Conservation (phyloP, 306 rosid species). For the Calophaca sinica region DNA sequence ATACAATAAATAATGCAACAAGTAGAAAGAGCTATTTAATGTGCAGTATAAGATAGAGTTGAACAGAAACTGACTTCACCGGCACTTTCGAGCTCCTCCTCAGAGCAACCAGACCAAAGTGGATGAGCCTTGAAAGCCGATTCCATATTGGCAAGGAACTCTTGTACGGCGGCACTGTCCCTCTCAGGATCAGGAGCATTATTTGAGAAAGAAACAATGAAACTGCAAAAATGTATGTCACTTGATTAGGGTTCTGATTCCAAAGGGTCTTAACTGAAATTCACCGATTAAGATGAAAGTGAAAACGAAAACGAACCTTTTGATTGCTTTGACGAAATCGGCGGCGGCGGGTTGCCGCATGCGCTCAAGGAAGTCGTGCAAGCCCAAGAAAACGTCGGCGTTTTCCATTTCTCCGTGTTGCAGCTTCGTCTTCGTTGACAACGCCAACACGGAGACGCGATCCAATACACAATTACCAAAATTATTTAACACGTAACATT, state of each 20-base stretch:
- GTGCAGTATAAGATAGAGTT: not conserved
- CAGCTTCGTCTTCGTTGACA: conserved; percentile 40
- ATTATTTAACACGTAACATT: not conserved
- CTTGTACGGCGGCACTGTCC: conserved; percentile 83
- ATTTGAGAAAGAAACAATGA: conserved; percentile 86
- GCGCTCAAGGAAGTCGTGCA: conserved; percentile 93
- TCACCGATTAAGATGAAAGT: not conserved
- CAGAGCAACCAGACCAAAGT: conserved; percentile 95
- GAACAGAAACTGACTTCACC: conserved; percentile 80
- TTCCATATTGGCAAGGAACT: conserved; percentile 85
- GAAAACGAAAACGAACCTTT: conserved; percentile 56
- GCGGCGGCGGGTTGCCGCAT: conserved; percentile 98
- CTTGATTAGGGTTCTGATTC: conserved; percentile 41
- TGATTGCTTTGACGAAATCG: conserved; percentile 95
- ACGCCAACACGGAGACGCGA: conserved; percentile 41
- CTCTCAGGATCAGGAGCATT: conserved; percentile 89
- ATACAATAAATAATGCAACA: not conserved
- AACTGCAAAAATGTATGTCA: conserved; percentile 60
- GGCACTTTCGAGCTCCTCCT: conserved; percentile 95
- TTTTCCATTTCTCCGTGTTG: conserved; percentile 69
- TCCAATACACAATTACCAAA: conserved; percentile 30
- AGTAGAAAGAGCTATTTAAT: not conserved
- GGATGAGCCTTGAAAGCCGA: conserved; percentile 94
- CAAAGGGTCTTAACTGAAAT: not conserved
- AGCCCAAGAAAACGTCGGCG: conserved; percentile 87